Evolutionary conservation across 495 filamentous ascomycete genomes (phyloP).

Genomic region (Physcia stellaris): DNA sequence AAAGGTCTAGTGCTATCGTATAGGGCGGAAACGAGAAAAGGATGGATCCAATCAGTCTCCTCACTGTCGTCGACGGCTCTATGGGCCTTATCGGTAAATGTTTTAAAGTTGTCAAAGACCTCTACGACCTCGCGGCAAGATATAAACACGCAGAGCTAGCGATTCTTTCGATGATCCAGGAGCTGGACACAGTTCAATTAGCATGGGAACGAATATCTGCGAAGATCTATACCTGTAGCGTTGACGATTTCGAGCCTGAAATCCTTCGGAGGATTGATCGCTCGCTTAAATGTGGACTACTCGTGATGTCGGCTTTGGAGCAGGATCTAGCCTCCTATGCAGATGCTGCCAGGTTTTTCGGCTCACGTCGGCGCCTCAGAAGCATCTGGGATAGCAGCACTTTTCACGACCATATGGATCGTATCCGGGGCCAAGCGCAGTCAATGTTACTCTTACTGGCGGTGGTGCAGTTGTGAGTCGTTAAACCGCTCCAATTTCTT

Average conservation of each 20-base stretch:
- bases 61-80: neutral
- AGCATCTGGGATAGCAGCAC: neutral
- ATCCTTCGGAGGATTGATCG: neutral
- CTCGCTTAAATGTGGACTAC: conserved; percentile 1
- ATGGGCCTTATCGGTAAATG: neutral
- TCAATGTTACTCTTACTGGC: too few relatives aligned
- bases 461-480: too few relatives aligned
- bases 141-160: conserved; percentile 3
- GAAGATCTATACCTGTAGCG: neutral
- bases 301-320: conserved; percentile 1
- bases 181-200: neutral
- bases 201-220: conserved; percentile 2
- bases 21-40: too few relatives aligned
- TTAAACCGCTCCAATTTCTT: too few relatives aligned
- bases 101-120: neutral
- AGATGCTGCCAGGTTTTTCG: neutral
- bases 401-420: neutral
- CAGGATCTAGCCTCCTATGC: neutral
- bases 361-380: neutral
- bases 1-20: too few relatives aligned
- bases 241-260: neutral
- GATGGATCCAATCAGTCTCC: neutral
- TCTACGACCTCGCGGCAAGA: neutral
- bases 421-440: conserved; percentile 2
- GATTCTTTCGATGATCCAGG: neutral